Conservation (phyloP, 352 stramenopile genomes). For the Globisporangium nunn region DNA sequence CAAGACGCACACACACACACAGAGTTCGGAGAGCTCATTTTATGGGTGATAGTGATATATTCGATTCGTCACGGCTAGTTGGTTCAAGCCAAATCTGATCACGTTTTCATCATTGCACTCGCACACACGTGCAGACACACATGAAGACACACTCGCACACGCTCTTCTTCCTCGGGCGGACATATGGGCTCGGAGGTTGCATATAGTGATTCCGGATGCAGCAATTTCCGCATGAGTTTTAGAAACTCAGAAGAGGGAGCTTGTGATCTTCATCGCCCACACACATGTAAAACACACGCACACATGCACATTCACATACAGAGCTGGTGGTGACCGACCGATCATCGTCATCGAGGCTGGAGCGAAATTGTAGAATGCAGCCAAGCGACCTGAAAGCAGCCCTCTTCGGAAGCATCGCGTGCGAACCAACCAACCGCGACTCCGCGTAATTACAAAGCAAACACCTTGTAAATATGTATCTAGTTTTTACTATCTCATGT, state of each 20-base stretch:
- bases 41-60: conserved; percentile 92
- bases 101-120: conserved; percentile 81
- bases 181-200: conserved; percentile 69
- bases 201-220: conserved; percentile 90
- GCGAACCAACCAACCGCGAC: not conserved
- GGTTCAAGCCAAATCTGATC: conserved; percentile 85
- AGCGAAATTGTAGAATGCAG: not conserved
- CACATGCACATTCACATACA: not conserved
- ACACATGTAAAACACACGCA: conserved; percentile 6
- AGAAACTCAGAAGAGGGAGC: conserved; percentile 83
- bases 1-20: conserved; percentile 11
- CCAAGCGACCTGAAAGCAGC: not conserved
- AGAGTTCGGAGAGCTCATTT: conserved; percentile 71
- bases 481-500: too few relatives aligned
- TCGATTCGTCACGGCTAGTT: conserved; percentile 88
- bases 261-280: conserved; percentile 74
- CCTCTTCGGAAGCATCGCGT: not conserved
- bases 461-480: too few relatives aligned
- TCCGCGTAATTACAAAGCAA: not conserved
- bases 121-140: conserved; percentile 12
- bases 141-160: conserved; percentile 9
- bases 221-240: conserved; percentile 69
- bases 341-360: not conserved
- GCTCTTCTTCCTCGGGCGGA: not conserved
- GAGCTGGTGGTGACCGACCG: not conserved